Base-by-base conservation (phyloP, 352 stramenopile species). In the Pythium dissimile region DNA sequence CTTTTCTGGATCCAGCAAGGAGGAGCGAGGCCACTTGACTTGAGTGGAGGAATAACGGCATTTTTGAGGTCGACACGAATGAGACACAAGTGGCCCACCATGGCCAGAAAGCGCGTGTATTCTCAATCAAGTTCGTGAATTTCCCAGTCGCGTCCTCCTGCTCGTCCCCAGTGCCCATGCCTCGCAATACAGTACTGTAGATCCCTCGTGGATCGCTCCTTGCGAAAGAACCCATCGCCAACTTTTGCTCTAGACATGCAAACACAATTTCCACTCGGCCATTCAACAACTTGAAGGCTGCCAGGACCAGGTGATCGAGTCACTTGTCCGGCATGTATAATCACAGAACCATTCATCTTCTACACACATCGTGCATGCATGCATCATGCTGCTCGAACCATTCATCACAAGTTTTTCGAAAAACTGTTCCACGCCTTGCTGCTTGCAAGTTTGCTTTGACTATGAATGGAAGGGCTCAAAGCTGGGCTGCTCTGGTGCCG, bases 371-470 rank as follows among this genome's bases (percentile, higher is more conserved):
- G 34, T n/a, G 34, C 5, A 18, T 41, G 34, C 34, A 20, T 41
- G 34, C 34, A 41, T 41, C 12, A 12, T 12, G 20, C 34, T n/a
- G n/a, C n/a, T n/a, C n/a, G n/a, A n/a, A n/a, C n/a, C n/a, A n/a
- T n/a, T n/a, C 9, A 38, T 38, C 9, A 46, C 39, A 28, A 28
- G n/a, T 41, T 51, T 38, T 51, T 51, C 44, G 44, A 51, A 51
- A 51, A 51, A 38, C 13, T 13, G 44, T 8, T 5, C 0, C 26
- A 15, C 27, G 44, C 44, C 44, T 51, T 41, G 34, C 12, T 13
- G 31, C 31, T 13, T 13, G 31, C 8, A 37, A 37, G 8, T 8
- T 35, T 13, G 31, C 31, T 8, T 35, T 35, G 31, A n/a, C n/a
- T n/a, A n/a, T n/a, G n/a, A n/a, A n/a, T n/a, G n/a, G n/a, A n/a